A percentile compares a stretch with the other conserved stretches of the same genome.
Conservation (phyloP, 257 asterid genomes). For the Paraleonurus japonicus region DNA sequence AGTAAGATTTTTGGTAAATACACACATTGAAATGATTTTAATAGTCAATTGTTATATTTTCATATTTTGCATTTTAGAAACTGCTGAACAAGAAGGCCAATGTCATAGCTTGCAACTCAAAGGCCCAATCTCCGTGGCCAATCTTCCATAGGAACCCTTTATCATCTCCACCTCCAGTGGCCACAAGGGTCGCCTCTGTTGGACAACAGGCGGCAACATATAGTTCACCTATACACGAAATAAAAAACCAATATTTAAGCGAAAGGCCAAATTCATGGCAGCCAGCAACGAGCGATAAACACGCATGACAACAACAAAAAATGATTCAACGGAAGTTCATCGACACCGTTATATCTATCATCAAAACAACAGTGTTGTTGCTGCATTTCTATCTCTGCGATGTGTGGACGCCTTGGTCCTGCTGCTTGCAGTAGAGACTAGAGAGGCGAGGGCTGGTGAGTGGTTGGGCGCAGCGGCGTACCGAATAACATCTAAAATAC, state of each 20-base stretch:
- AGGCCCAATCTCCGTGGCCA: constrained; percentile 73
- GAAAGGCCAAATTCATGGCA: not conserved
- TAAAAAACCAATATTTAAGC: constrained; percentile 11
- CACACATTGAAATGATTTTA: not conserved
- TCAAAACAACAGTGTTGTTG: too few species aligned
- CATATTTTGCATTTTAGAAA: constrained; percentile 6
- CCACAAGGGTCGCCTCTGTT: constrained; percentile 73
- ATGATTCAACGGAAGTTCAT: too few species aligned
- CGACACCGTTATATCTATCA: too few species aligned
- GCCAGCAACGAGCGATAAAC: not conserved
- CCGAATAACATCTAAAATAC: too few species aligned
- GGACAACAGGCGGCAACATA: constrained; percentile 81
- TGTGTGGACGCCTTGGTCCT: too few species aligned
- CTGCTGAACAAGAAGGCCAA: constrained; percentile 8
- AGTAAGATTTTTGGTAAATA: not conserved
- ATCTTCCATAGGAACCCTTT: constrained; percentile 84
- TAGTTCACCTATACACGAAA: constrained; percentile 66
- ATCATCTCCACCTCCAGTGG: constrained; percentile 98
- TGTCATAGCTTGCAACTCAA: constrained; percentile 67
- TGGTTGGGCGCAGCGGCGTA: too few species aligned
- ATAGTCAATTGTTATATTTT: not conserved
- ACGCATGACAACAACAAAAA: too few species aligned
- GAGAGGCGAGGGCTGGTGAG: too few species aligned
- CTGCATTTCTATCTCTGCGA: too few species aligned
- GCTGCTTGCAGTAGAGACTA: too few species aligned